These are phyloP conservation scores for Fallopia convolvulus DNA, from an alignment of 148 eudicot species.

Conservation along the genomic window DNA sequence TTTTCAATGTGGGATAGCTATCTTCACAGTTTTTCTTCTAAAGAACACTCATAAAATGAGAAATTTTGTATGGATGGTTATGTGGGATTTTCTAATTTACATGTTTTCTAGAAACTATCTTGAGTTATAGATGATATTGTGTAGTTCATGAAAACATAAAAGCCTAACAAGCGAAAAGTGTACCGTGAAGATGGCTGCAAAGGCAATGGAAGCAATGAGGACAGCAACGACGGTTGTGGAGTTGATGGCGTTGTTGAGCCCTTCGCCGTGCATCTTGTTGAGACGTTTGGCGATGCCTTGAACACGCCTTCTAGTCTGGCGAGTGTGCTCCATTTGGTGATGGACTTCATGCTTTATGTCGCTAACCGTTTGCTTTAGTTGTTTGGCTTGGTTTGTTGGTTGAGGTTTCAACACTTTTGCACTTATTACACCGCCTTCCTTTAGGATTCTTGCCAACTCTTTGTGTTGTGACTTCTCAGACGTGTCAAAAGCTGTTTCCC, in stretches of 20 bases:
- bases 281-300: slow-evolving; percentile 41
- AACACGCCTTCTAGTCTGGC: slow-evolving; percentile 31
- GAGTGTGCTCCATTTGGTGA: slow-evolving; percentile 45
- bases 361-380: slow-evolving; percentile 49
- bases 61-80: too few species aligned
- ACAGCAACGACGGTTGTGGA: slow-evolving; percentile 48
- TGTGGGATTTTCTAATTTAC: too few species aligned
- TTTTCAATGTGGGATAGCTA: too few species aligned
- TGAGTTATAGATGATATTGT: too few species aligned
- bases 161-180: too few species aligned
- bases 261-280: slow-evolving; percentile 46
- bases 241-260: slow-evolving; percentile 50
- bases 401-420: slow-evolving; percentile 29
- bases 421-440: slow-evolving; percentile 26
- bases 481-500: slow-evolving; percentile 55
- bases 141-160: too few species aligned
- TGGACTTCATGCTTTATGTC: slow-evolving; percentile 58
- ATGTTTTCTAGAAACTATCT: too few species aligned
- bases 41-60: too few species aligned
- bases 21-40: too few species aligned
- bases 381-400: slow-evolving; percentile 20
- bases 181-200: slow-evolving; percentile 44
- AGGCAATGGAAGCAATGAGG: slow-evolving; percentile 46
- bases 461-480: slow-evolving; percentile 32
- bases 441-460: slow-evolving; percentile 21